These are phyloP conservation scores for Clavaria fumosa DNA, from an alignment of 768 basidiomycete species.

Conservation along the genomic window DNA sequence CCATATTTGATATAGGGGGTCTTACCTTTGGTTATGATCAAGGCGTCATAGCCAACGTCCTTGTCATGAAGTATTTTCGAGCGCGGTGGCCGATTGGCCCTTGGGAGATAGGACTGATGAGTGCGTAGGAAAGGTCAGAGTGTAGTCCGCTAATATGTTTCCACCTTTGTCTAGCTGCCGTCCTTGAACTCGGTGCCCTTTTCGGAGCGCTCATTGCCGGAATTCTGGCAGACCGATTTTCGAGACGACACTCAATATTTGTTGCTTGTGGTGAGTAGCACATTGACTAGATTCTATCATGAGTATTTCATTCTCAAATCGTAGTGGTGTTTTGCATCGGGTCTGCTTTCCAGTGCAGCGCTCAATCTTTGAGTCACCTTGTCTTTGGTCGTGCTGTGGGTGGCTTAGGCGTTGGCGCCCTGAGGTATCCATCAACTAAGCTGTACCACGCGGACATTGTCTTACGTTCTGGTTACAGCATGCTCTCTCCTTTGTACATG, in stretches of 20 bases:
- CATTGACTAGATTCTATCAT: too few species aligned
- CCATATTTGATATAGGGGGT: constrained; percentile 62
- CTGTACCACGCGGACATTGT: constrained; percentile 6
- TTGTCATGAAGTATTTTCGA: constrained; percentile 68
- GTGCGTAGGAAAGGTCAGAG: constrained; percentile 25
- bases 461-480: constrained; percentile 26
- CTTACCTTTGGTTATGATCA: constrained; percentile 75
- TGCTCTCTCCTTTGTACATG: constrained; percentile 72
- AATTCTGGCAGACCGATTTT: constrained; percentile 49
- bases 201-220: constrained; percentile 58
- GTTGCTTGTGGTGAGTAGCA: constrained; percentile 44
- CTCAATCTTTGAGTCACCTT: constrained; percentile 38
- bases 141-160: neutral
- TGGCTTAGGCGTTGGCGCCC: constrained; percentile 65
- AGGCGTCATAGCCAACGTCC: constrained; percentile 73
- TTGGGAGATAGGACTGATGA: constrained; percentile 64
- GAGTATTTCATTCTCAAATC: too few species aligned
- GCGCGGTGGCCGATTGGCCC: constrained; percentile 54
- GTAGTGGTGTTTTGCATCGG: constrained; percentile 59
- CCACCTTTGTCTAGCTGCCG: constrained; percentile 36
- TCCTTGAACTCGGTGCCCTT: constrained; percentile 65
- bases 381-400: constrained; percentile 61
- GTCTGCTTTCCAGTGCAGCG: constrained; percentile 50
- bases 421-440: too few species aligned
- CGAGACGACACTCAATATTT: constrained; percentile 52